Base-by-base conservation (phyloP, 2,329 filamentous ascomycete genomes). In the Cercospora zeina region DNA sequence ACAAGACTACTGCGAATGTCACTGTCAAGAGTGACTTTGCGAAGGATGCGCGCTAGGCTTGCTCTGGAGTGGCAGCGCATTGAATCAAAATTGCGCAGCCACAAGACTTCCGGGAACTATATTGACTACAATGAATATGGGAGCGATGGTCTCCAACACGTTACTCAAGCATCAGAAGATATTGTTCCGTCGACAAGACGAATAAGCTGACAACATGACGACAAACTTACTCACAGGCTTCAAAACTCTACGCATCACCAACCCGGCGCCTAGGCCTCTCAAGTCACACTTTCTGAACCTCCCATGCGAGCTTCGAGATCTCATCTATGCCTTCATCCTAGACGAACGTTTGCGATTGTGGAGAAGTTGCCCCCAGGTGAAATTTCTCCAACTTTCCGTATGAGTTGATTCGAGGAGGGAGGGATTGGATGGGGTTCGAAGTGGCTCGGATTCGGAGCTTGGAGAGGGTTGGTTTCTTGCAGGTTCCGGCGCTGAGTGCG, bases 1-100 rank as follows among this genome's bases (percentile, higher is more conserved):
- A 55, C 47, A 62, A 62, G 39, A 47, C 36, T 36, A 53, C 45
- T 36, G 60, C 27, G n/a, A 54, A 36, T 34, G 63, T 65, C 14
- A 54, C 14, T 45, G 57, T 62, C 19, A 59, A 42, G 21, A 47
- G 33, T 37, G 56, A 39, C 34, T 36, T 19, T 6, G 37, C 13
- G 33, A 42, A 50, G 39, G 49, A 51, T 33, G 61, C 37, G 30
- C 49, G 49, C 49, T 53, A 53, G 30, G 16, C 49, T 53, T 4
- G 10, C 31, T 19, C 19, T 13, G 14, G 49, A n/a, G n/a, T n/a
- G n/a, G n/a, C 27, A 51, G 24, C 10, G 21, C 24, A 4, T 19
- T 30, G 24, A 51, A 24, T 33, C 47, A 51, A 51, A 33, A 2
- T n/a, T 51, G 49, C 49, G 16, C 49, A 8, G 49, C 49, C 49